These are phyloP conservation scores for Sutorius australiensis DNA, from an alignment of 768 basidiomycete genomes.

Conservation along the genomic window DNA sequence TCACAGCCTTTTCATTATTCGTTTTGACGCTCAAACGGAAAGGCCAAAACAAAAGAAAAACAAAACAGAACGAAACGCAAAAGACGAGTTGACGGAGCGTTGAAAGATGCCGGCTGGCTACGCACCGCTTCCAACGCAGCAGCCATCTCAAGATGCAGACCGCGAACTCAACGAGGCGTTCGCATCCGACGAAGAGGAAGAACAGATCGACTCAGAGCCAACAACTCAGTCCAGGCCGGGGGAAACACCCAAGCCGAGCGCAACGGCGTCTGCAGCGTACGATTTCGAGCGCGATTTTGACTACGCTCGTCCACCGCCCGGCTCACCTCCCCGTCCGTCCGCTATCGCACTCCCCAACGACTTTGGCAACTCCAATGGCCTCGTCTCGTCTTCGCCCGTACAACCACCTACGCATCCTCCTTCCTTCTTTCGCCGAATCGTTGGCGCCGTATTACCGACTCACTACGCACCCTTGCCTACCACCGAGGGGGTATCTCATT, in stretches of 20 bases:
- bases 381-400: slow-evolving; percentile 50
- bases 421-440: slow-evolving; percentile 56
- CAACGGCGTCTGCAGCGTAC: slow-evolving; percentile 28
- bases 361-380: slow-evolving; percentile 70
- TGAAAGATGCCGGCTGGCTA: slow-evolving; percentile 51
- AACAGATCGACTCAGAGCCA: slow-evolving; percentile 21
- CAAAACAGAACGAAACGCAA: neutral
- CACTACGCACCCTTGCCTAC: slow-evolving; percentile 57
- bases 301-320: slow-evolving; percentile 66
- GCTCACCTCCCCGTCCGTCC: slow-evolving; percentile 66
- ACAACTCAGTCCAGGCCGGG: slow-evolving; percentile 25
- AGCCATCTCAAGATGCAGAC: slow-evolving; percentile 41
- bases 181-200: slow-evolving; percentile 50
- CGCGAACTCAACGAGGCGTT: slow-evolving; percentile 79
- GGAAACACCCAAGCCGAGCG: slow-evolving; percentile 14
- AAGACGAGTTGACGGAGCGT: neutral
- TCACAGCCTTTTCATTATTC: neutral
- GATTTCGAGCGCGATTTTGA: slow-evolving; percentile 83
- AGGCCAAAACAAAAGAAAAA: neutral
- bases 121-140: slow-evolving; percentile 47
- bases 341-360: slow-evolving; percentile 59
- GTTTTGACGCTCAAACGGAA: neutral
- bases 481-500: slow-evolving; percentile 31
- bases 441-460: slow-evolving; percentile 58
- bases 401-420: slow-evolving; percentile 31